Base-by-base conservation (phyloP, 176 grass and related monocot species). In the Oryza longistaminata region DNA sequence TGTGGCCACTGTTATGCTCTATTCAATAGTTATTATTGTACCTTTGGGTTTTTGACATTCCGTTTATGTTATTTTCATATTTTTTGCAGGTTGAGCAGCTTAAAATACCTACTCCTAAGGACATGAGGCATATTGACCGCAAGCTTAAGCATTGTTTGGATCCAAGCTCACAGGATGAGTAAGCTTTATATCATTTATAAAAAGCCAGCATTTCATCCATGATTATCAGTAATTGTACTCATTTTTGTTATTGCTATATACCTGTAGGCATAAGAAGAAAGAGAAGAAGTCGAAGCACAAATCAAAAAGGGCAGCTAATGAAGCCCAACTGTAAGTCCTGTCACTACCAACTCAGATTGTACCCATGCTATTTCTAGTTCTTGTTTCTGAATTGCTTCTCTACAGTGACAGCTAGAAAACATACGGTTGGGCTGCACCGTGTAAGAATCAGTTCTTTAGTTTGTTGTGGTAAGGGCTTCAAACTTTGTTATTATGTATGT, bases 241-340 rank as follows among this genome's bases (percentile, higher is more conserved):
- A 80, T 73, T 45, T 49, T 60, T 71, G 19, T n/a, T 52, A 27
- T 75, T 52, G 71, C 33, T 0, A 24, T 25, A 48, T 70, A 13
- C 74, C 21, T 45, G 4, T 62, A 95, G 93, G 46, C 91, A 86
- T 75, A 95, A 92, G 80, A 95, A 95, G 75, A 90, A 90, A 61
- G 90, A 95, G 58, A 95, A 90, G 64, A 95, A 79, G 82, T 90
- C 88, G 11, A 95, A 95, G 76, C 93, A 95, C 85, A 95, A 95
- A 88, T 95, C 88, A 0, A 95, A 95, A 81, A 83, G 93, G 55
- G 67, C 86, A 69, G 64, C 90, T 65, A 81, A 77, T 52, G 90
- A 95, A 87, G 89, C 50, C 29, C 89, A 83, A 52, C 85, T 66
- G 80, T 90, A 82, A 87, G 86, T 65, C 29, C 40, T 68, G 33